phyloP scores from a whole-genome alignment of 257 asterid species.

The Eucommia ulmoides region DNA sequence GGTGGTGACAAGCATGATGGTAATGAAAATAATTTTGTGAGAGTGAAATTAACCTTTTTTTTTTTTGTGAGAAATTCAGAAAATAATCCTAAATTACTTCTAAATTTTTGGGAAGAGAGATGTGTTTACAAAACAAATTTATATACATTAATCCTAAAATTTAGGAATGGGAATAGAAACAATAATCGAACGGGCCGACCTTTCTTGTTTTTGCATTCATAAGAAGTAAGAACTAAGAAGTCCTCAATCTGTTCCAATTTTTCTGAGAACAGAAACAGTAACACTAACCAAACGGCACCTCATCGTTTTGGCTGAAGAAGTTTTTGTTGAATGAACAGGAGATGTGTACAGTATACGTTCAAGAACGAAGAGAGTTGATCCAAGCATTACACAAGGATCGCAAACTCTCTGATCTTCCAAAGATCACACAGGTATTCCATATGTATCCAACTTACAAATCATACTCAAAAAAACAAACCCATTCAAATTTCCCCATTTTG shows the following conservation, averaged over 20 bases:
- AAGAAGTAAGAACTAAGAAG: neutral
- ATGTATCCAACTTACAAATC: neutral
- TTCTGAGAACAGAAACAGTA: neutral
- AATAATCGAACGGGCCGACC: no score
- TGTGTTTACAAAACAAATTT: no score
- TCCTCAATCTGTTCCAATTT: neutral
- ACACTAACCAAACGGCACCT: neutral
- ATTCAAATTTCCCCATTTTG: neutral
- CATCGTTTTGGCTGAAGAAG: neutral
- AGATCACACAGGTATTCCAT: conserved; percentile 49
- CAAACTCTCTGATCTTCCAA: conserved; percentile 57
- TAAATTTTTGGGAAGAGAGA: no score
- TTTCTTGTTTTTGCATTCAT: neutral
- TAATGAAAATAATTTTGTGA: no score
- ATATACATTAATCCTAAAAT: no score
- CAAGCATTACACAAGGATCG: conserved; percentile 50
- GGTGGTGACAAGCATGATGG: no score
- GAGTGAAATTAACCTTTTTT: no score
- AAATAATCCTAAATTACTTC: no score
- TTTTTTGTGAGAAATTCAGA: no score
- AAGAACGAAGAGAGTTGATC: conserved; percentile 65
- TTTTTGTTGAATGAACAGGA: conserved; percentile 24
- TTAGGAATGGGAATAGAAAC: no score
- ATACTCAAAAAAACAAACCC: no score
- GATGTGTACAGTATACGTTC: conserved; percentile 59